Percentiles rank a stretch among this genome's conserved stretches.
These are phyloP conservation scores for Alternaria sp. DNA, from an alignment of 2,329 filamentous ascomycete genomes.

Conservation along the genomic window DNA sequence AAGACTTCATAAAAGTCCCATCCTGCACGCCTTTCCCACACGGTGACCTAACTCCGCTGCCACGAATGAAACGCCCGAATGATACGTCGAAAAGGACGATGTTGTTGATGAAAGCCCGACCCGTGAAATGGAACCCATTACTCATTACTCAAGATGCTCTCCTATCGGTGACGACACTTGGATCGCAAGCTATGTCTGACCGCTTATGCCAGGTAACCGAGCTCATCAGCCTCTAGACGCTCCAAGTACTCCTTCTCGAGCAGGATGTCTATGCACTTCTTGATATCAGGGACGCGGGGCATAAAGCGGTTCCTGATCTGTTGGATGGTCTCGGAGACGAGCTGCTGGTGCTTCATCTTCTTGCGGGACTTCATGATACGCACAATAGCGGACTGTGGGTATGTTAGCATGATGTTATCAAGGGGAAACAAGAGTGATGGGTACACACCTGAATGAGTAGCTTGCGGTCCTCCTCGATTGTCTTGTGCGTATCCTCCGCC, in stretches of 20 bases:
- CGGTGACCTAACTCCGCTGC: conserved; percentile 4
- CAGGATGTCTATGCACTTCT: conserved; percentile 98
- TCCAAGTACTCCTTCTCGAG: conserved; percentile 99
- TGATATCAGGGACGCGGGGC: conserved; percentile 94
- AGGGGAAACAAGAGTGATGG: background rate
- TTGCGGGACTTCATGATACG: conserved; percentile 99
- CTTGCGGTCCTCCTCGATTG: conserved; percentile 97
- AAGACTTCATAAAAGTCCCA: conserved; percentile 1
- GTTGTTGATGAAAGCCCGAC: conserved; percentile 14
- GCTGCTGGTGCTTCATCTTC: conserved; percentile 95
- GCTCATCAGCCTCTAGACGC: conserved; percentile 90
- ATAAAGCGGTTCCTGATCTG: conserved; percentile 94
- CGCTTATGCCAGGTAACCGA: conserved; percentile 85
- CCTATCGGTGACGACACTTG: background rate
- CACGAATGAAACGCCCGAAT: conserved; percentile 16
- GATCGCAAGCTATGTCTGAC: background rate
- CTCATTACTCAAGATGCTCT: conserved; percentile 14
- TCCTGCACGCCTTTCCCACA: conserved; percentile 3
- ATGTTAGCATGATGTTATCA: conserved; percentile 40
- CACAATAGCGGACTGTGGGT: conserved; percentile 86
- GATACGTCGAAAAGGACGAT: conserved; percentile 12
- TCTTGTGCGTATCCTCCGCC: conserved; percentile 97
- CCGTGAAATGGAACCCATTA: conserved; percentile 16
- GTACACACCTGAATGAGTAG: conserved; percentile 88
- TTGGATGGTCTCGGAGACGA: conserved; percentile 93